These are phyloP conservation scores for Caryopteris hybrid DNA, from an alignment of 305 asterid genomes.

Conservation along the genomic window DNA sequence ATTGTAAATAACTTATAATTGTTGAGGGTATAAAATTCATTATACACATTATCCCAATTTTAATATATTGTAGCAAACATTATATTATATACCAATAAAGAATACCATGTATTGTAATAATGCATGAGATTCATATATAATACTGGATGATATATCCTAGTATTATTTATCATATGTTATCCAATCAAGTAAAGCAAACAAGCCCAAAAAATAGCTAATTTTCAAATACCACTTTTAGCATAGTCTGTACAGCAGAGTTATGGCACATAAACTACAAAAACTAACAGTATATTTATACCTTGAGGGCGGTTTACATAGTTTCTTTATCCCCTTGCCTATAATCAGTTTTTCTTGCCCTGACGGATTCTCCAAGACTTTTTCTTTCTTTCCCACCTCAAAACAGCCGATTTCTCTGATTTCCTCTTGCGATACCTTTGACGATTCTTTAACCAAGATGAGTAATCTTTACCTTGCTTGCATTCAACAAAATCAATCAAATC, in stretches of 20 bases:
- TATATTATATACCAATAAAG: too few relatives aligned
- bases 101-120: too few relatives aligned
- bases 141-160: too few relatives aligned
- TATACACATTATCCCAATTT: too few relatives aligned
- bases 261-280: neutral
- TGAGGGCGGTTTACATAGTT: neutral
- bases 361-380: constrained; percentile 47
- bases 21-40: too few relatives aligned
- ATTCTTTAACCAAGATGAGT: constrained; percentile 61
- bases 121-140: too few relatives aligned
- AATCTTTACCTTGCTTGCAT: constrained; percentile 72
- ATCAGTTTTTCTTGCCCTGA: constrained; percentile 28
- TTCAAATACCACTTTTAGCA: too few relatives aligned
- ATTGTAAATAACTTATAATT: too few relatives aligned
- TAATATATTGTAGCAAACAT: too few relatives aligned
- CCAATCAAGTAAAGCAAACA: too few relatives aligned
- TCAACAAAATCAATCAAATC: constrained; percentile 61
- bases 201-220: neutral
- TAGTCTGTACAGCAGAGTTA: too few relatives aligned
- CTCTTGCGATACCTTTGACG: constrained; percentile 48
- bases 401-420: constrained; percentile 54
- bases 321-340: neutral
- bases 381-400: constrained; percentile 67
- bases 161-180: too few relatives aligned
- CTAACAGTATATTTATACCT: neutral